phyloP scores from a whole-genome alignment of 2,329 filamentous ascomycete genomes.

The Dendrostoma leiphaemia region DNA sequence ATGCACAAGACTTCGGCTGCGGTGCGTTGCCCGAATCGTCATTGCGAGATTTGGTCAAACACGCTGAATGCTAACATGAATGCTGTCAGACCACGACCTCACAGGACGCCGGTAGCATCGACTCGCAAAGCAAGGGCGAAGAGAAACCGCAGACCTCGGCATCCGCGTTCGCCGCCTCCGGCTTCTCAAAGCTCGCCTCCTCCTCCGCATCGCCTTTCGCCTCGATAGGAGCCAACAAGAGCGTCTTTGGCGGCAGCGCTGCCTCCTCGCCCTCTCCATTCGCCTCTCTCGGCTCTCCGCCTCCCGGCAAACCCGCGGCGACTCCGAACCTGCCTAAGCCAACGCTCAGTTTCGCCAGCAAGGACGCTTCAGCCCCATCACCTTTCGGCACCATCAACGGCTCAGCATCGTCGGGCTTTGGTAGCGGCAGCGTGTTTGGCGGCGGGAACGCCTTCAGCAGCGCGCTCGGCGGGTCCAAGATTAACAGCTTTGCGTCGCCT shows the following conservation, averaged over 20 bases:
- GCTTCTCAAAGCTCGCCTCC: conserved; percentile 64
- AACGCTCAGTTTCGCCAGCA: conserved; percentile 49
- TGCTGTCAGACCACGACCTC: conserved; percentile 20
- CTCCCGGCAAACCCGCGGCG: conserved; percentile 22
- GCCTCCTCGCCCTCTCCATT: conserved; percentile 40
- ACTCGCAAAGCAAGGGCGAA: conserved; percentile 28
- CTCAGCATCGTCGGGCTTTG: conserved; percentile 26
- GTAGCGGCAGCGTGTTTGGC: conserved; percentile 42
- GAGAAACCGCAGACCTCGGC: conserved; percentile 44
- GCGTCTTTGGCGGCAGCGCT: conserved; percentile 47
- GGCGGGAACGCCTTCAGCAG: conserved; percentile 33
- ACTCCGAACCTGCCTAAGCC: conserved; percentile 32
- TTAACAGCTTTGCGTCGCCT: conserved; percentile 70
- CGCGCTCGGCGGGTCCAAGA: conserved; percentile 39
- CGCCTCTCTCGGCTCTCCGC: conserved; percentile 31
- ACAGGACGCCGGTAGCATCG: conserved; percentile 23
- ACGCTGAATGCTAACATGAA: conserved; percentile 8
- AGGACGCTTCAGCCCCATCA: conserved; percentile 34
- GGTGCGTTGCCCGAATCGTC: background rate
- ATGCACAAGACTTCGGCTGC: conserved; percentile 4
- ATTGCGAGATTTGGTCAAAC: background rate
- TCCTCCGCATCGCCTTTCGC: conserved; percentile 64
- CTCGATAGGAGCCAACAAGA: conserved; percentile 46
- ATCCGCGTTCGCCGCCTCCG: conserved; percentile 66
- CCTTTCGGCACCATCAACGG: conserved; percentile 46